phyloP scores from a whole-genome alignment of 2,329 filamentous ascomycete genomes.

The Lecanosticta acicola region DNA sequence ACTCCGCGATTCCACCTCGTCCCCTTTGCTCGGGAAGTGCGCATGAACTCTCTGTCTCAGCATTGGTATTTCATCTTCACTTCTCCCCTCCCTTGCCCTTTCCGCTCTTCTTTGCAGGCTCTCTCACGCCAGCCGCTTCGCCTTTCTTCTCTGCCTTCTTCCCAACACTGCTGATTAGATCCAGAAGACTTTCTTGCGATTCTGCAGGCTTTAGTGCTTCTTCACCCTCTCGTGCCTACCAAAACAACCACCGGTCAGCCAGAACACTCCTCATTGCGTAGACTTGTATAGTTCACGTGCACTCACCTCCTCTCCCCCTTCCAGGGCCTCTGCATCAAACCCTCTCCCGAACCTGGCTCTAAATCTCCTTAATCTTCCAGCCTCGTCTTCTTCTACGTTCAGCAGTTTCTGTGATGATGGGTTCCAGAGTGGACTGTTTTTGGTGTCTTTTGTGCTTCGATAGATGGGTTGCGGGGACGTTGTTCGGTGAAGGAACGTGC shows the following conservation, averaged over 20 bases:
- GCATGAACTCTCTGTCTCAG: no score
- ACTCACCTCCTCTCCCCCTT: constrained; percentile 26
- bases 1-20: no score
- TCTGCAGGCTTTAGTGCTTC: constrained; percentile 37
- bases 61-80: no score
- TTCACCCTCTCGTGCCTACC: constrained; percentile 46
- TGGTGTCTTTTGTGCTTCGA: constrained; percentile 69
- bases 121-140: constrained; percentile 40
- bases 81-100: constrained; percentile 34
- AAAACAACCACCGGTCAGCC: no score
- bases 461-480: constrained; percentile 63
- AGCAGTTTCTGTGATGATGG: constrained; percentile 71
- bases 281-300: background rate
- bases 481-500: constrained; percentile 72
- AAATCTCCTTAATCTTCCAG: constrained; percentile 81
- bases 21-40: no score
- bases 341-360: constrained; percentile 74
- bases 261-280: constrained; percentile 20
- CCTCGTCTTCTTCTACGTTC: constrained; percentile 93
- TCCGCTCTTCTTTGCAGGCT: constrained; percentile 33
- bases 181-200: constrained; percentile 52
- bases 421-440: constrained; percentile 89
- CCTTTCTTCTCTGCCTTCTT: constrained; percentile 34
- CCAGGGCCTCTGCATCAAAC: constrained; percentile 60
- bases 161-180: constrained; percentile 50